Evolutionary conservation across 371 early-diverging fungal species (phyloP).

Genomic region (Chytridiales sp.): DNA sequence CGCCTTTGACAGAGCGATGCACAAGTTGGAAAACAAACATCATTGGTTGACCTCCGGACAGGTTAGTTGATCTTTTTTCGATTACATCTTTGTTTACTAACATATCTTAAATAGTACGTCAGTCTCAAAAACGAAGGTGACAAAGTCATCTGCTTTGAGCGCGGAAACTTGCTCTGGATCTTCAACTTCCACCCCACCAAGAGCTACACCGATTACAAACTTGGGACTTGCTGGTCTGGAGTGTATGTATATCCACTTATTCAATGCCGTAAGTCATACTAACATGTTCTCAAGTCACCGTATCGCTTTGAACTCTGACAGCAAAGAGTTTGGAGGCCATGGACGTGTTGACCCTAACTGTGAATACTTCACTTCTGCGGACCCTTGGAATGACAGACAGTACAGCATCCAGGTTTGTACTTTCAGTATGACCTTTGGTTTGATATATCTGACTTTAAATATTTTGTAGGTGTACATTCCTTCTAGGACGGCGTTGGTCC

Average conservation of each 20-base stretch:
- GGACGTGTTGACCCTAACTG: slow-evolving; percentile 64
- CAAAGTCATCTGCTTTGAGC: slow-evolving; percentile 90
- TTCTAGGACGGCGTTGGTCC: slow-evolving; percentile 67
- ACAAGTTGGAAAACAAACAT: slow-evolving; percentile 64
- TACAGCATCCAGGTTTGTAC: slow-evolving; percentile 65
- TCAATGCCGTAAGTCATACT: slow-evolving; percentile 4
- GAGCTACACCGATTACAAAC: slow-evolving; percentile 81
- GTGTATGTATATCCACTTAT: slow-evolving; percentile 24
- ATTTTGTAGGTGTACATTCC: slow-evolving; percentile 69
- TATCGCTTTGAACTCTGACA: slow-evolving; percentile 79
- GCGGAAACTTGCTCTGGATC: slow-evolving; percentile 79
- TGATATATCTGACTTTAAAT: neutral
- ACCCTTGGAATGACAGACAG: slow-evolving; percentile 67
- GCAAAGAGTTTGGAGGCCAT: slow-evolving; percentile 74
- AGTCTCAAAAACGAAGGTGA: slow-evolving; percentile 90
- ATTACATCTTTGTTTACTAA: neutral
- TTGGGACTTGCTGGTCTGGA: slow-evolving; percentile 72
- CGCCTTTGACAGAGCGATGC: slow-evolving; percentile 86
- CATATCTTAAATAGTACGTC: slow-evolving; percentile 53
- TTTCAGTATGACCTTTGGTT: neutral
- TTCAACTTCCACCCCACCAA: slow-evolving; percentile 93
- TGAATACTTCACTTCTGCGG: slow-evolving; percentile 65
- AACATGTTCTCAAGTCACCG: slow-evolving; percentile 50
- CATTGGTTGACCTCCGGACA: slow-evolving; percentile 71
- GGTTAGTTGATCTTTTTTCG: slow-evolving; percentile 16